Percentiles rank a stretch among this genome's conserved stretches.
These are phyloP conservation scores for Fagopyrum esculentum DNA, from an alignment of 148 eudicot species.

Conservation along the genomic window DNA sequence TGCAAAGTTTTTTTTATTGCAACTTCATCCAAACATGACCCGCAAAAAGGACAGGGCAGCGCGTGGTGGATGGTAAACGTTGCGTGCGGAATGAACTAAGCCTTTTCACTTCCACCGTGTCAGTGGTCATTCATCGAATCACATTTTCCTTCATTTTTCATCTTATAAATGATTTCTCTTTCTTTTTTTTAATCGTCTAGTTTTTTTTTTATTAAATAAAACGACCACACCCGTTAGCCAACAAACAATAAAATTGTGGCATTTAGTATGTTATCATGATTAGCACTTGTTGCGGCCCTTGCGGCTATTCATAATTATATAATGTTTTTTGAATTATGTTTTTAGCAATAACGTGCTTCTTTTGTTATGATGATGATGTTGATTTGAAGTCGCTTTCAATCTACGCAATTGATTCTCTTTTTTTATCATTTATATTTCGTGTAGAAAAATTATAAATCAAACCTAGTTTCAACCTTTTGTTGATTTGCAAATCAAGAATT, in stretches of 20 bases:
- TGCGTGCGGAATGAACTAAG: constrained; percentile 4
- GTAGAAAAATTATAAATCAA: background rate
- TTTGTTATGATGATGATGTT: constrained; percentile 3
- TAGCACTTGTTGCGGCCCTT: background rate
- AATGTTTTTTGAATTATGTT: background rate
- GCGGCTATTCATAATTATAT: background rate
- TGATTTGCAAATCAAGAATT: background rate
- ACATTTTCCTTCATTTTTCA: background rate
- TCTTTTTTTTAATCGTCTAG: no score
- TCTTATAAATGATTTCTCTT: background rate
- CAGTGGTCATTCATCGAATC: background rate
- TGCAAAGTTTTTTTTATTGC: no score
- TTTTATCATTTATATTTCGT: background rate
- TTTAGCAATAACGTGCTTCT: constrained; percentile 14
- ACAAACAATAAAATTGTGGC: background rate
- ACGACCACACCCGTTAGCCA: constrained; percentile 3
- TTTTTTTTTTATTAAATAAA: background rate
- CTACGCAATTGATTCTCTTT: constrained; percentile 19
- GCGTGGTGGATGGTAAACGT: background rate
- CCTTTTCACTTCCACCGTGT: background rate
- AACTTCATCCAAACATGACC: background rate
- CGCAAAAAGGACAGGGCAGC: background rate
- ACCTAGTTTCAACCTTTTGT: background rate
- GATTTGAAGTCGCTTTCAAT: constrained; percentile 14
- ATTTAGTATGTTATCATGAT: constrained; percentile 3